These are phyloP conservation scores for Linum trigynum DNA, from an alignment of 345 rosid species.

Conservation along the genomic window DNA sequence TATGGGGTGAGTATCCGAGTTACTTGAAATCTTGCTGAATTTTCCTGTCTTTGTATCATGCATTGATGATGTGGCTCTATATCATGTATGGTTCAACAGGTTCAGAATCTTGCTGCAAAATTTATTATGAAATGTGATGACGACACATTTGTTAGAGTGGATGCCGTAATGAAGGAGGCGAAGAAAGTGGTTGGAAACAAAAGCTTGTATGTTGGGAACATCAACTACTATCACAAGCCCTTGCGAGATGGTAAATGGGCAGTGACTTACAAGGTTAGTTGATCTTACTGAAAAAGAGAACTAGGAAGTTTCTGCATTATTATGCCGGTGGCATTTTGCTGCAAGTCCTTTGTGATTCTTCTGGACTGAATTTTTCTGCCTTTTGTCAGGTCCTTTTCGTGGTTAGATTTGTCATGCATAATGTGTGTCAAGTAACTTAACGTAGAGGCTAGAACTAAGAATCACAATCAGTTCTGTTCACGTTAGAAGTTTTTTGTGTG, in stretches of 20 bases:
- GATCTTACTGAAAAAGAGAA: background rate
- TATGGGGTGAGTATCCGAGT: conserved; percentile 57
- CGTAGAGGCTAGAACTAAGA: background rate
- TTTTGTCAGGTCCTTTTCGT: too few relatives aligned
- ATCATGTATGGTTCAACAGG: conserved; percentile 26
- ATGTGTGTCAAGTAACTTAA: too few relatives aligned
- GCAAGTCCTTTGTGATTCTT: too few relatives aligned
- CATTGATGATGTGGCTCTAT: conserved; percentile 5
- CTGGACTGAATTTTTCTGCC: too few relatives aligned
- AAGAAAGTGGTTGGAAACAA: conserved; percentile 44
- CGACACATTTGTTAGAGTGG: conserved; percentile 83
- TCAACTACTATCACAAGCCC: conserved; percentile 83
- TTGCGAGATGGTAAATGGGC: conserved; percentile 94
- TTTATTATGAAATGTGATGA: conserved; percentile 88
- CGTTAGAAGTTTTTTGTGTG: background rate
- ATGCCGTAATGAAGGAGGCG: conserved; percentile 55
- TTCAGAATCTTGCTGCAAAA: conserved; percentile 48
- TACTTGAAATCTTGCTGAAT: background rate
- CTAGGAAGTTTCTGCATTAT: background rate
- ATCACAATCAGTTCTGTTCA: background rate
- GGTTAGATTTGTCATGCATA: too few relatives aligned
- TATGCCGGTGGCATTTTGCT: too few relatives aligned
- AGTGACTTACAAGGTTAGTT: conserved; percentile 74
- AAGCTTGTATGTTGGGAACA: conserved; percentile 77
- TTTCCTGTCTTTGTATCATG: background rate